Conservation (phyloP, 257 asterid species). For the Nicotiana attenuata region DNA sequence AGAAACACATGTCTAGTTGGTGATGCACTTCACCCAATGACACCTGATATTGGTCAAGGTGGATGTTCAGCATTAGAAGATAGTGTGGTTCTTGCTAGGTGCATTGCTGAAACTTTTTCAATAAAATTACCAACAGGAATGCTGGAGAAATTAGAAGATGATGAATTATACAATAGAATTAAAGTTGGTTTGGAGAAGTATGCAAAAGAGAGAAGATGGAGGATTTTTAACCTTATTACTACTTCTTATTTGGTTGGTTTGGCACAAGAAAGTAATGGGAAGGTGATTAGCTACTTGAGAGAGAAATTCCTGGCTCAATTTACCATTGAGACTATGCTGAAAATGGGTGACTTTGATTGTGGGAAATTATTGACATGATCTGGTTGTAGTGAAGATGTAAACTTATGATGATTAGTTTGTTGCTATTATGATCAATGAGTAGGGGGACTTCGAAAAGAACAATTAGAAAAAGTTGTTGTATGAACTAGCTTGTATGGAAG, state of each 20-base stretch:
- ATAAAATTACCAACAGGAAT: neutral
- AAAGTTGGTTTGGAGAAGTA: conserved; percentile 41
- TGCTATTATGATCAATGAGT: no score
- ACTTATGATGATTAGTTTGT: neutral
- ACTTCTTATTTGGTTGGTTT: conserved; percentile 49
- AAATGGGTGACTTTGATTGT: conserved; percentile 10
- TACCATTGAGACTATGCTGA: conserved; percentile 14
- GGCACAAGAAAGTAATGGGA: conserved; percentile 48
- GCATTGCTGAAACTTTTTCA: conserved; percentile 36
- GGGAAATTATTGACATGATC: neutral
- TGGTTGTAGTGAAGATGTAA: neutral
- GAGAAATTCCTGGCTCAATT: conserved; percentile 31
- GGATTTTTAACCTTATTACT: conserved; percentile 52
- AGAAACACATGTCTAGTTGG: conserved; percentile 51
- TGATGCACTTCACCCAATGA: conserved; percentile 82
- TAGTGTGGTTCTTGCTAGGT: conserved; percentile 53
- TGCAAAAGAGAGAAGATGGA: conserved; percentile 61
- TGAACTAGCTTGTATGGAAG: no score
- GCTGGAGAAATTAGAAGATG: conserved; percentile 9
- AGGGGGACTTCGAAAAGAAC: no score
- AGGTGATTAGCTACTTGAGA: conserved; percentile 41
- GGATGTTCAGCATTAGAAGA: conserved; percentile 74
- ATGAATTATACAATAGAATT: conserved; percentile 13
- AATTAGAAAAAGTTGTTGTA: no score
- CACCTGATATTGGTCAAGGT: conserved; percentile 79